Percentiles rank a stretch among this genome's conserved stretches.
phyloP scores from a whole-genome alignment of 2,329 filamentous ascomycete species.

The Fusarium coffeatum region DNA sequence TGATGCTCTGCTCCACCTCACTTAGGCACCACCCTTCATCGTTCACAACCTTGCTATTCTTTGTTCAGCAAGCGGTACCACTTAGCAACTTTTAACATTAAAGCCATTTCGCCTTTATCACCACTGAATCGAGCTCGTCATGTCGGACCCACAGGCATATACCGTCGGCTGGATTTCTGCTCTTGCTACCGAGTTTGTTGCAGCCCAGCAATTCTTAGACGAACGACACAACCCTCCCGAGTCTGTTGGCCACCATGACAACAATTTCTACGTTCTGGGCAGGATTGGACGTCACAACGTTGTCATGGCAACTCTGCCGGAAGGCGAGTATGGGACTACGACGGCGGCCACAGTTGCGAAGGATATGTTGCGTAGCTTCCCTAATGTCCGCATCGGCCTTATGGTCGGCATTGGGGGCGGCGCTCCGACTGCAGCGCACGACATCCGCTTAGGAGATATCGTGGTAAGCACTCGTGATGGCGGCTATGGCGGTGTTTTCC shows the following conservation, averaged over 20 bases:
- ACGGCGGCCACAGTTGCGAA: constrained; percentile 45
- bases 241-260: constrained; percentile 42
- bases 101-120: too few relatives aligned
- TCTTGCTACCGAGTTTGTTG: constrained; percentile 51
- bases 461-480: constrained; percentile 35
- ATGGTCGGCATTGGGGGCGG: constrained; percentile 54
- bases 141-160: constrained; percentile 45
- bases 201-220: constrained; percentile 55
- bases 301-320: constrained; percentile 49
- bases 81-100: too few relatives aligned
- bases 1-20: too few relatives aligned
- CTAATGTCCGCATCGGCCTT: constrained; percentile 46
- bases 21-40: too few relatives aligned
- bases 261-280: constrained; percentile 50
- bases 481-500: constrained; percentile 39
- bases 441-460: constrained; percentile 50
- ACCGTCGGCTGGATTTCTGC: constrained; percentile 60
- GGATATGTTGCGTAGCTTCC: constrained; percentile 49
- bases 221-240: constrained; percentile 49
- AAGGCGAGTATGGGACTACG: constrained; percentile 44
- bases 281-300: constrained; percentile 51
- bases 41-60: too few relatives aligned
- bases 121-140: neutral
- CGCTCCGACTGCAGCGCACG: constrained; percentile 49
- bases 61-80: too few relatives aligned